Evolutionary conservation across 2,329 filamentous ascomycete genomes (phyloP).

Genomic region (Talaromyces sp.): DNA sequence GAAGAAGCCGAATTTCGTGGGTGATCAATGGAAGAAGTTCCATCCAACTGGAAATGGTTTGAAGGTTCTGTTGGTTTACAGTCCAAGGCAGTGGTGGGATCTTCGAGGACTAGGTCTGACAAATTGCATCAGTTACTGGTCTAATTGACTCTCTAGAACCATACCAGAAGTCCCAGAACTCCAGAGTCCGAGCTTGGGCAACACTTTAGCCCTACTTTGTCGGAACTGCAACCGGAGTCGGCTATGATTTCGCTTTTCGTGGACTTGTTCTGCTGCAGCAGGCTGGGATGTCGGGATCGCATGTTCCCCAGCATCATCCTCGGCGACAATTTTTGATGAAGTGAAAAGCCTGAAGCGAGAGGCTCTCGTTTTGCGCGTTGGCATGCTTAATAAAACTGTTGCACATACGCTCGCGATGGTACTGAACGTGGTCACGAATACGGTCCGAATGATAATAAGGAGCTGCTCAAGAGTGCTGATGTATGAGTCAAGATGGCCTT

Average conservation of each 20-base stretch:
- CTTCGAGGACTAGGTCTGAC: background rate
- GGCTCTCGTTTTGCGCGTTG: constrained; percentile 14
- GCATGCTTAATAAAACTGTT: constrained; percentile 17
- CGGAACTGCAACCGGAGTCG: constrained; percentile 19
- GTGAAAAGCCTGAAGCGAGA: constrained; percentile 20
- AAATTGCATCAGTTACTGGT: background rate
- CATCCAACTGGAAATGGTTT: background rate
- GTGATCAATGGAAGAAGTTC: background rate
- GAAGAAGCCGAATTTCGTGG: background rate
- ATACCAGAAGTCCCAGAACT: constrained; percentile 3
- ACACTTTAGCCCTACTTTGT: constrained; percentile 30
- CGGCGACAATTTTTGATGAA: constrained; percentile 15
- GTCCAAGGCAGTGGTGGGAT: background rate
- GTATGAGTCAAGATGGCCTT: background rate
- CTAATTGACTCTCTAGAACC: background rate
- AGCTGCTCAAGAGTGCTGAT: background rate
- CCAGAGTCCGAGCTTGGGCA: constrained; percentile 30
- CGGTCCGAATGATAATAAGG: background rate
- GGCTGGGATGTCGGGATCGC: constrained; percentile 20
- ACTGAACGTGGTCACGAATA: background rate
- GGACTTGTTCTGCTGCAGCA: constrained; percentile 8
- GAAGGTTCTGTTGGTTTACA: background rate
- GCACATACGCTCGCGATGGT: background rate
- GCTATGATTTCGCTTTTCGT: background rate
- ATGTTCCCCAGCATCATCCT: constrained; percentile 13